Percentiles rank a stretch among this genome's conserved stretches.
phyloP scores from a whole-genome alignment of 176 grass and related monocot species.

The Luzula sylvatica region DNA sequence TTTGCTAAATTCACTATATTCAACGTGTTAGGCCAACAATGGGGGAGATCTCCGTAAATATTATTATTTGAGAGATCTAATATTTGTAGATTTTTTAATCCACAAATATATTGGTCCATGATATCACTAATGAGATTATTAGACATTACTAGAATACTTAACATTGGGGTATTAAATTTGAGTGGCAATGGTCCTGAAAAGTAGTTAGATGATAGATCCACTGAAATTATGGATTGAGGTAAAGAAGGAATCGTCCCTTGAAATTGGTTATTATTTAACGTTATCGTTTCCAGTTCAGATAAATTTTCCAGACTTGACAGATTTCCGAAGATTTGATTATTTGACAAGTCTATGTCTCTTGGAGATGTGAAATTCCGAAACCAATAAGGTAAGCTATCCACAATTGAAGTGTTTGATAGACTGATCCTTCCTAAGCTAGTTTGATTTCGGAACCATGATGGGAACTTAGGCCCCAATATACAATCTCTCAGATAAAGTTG shows the following conservation, averaged over 20 bases:
- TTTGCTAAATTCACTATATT: background rate
- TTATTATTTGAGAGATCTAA: conserved; percentile 15
- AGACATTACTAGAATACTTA: background rate
- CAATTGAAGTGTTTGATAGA: background rate
- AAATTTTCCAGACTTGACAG: background rate
- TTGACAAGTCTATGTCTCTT: background rate
- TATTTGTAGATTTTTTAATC: conserved; percentile 15
- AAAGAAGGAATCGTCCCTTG: background rate
- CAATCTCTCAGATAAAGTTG: background rate
- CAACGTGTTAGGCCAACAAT: conserved; percentile 7
- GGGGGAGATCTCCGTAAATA: conserved; percentile 14
- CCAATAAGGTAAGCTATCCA: background rate
- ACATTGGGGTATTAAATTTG: background rate
- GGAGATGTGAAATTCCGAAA: background rate
- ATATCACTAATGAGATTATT: background rate
- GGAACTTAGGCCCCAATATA: conserved; percentile 3
- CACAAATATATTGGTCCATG: conserved; percentile 3
- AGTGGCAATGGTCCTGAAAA: no score
- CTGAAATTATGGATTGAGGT: background rate
- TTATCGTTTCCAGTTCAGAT: background rate
- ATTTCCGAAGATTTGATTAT: no score
- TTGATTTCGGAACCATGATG: conserved; percentile 1
- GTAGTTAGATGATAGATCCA: background rate
- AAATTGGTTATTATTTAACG: no score
- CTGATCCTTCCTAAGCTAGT: background rate